Conservation (phyloP, 2,329 filamentous ascomycete species). For the Sporothrix euskadiensis region DNA sequence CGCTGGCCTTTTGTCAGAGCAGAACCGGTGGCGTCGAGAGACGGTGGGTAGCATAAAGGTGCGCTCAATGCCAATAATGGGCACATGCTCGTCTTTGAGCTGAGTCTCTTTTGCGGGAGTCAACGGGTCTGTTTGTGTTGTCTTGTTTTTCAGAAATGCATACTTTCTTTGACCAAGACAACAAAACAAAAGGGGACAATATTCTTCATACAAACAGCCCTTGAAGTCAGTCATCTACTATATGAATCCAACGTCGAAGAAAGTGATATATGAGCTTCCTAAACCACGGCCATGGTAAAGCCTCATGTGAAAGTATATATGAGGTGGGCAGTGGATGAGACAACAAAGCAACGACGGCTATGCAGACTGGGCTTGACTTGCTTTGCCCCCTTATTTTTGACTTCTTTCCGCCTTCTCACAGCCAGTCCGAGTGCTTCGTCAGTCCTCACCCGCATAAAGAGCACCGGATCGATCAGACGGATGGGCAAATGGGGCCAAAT, state of each 20-base stretch:
- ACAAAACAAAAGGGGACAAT: too few species aligned
- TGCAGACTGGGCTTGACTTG: not conserved
- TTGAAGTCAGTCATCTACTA: not conserved
- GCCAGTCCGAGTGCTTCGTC: constrained; percentile 9
- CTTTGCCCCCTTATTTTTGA: not conserved
- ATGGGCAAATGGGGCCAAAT: not conserved
- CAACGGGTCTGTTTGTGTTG: not conserved
- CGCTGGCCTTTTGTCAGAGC: not conserved
- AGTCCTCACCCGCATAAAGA: constrained; percentile 21
- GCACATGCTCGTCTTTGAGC: not conserved
- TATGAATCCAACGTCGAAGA: not conserved
- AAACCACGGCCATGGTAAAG: not conserved
- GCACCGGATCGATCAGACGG: constrained; percentile 24
- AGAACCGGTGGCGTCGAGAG: not conserved
- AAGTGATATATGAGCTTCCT: not conserved
- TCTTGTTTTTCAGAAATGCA: too few species aligned
- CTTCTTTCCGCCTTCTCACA: too few species aligned
- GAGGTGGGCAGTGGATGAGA: not conserved
- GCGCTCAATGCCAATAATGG: not conserved
- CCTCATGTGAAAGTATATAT: not conserved
- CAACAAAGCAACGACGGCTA: not conserved
- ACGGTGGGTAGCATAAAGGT: not conserved
- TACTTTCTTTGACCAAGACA: too few species aligned
- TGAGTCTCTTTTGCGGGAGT: not conserved
- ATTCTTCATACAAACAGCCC: not conserved